Evolutionary conservation across 164 flowering plant species (phyloP).

Genomic region (Santalum album): DNA sequence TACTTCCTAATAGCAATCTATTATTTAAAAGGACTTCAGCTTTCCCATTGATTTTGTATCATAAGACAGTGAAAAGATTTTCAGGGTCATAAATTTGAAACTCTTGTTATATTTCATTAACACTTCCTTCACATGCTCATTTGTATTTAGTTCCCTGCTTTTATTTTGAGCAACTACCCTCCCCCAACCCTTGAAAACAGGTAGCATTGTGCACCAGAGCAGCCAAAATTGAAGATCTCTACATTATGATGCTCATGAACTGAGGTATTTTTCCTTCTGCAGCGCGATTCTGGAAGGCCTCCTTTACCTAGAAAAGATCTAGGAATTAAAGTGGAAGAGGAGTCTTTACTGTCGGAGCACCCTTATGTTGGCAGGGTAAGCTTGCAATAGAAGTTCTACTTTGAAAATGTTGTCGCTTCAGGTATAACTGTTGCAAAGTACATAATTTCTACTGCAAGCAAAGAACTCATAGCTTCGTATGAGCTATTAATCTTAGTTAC

Average conservation of each 20-base stretch:
- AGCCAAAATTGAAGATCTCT: too few species aligned
- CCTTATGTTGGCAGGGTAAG: slow-evolving; percentile 90
- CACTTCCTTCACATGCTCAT: too few species aligned
- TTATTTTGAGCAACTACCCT: too few species aligned
- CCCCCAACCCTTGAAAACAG: too few species aligned
- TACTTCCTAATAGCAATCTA: too few species aligned
- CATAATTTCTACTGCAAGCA: neutral
- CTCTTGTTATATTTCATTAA: too few species aligned
- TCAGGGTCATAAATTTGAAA: too few species aligned
- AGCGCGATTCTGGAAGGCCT: slow-evolving; percentile 95
- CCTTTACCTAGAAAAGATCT: slow-evolving; percentile 72
- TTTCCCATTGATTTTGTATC: too few species aligned
- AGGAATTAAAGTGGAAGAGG: slow-evolving; percentile 69
- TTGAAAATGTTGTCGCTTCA: neutral
- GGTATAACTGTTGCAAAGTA: neutral
- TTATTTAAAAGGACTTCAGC: too few species aligned
- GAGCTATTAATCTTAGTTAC: too few species aligned
- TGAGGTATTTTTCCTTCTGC: slow-evolving; percentile 15
- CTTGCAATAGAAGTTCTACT: neutral
- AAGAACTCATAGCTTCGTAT: neutral
- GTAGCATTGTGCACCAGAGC: too few species aligned
- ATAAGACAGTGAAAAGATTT: too few species aligned
- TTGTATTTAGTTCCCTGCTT: neutral
- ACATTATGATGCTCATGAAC: slow-evolving; percentile 8
- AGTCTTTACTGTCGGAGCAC: slow-evolving; percentile 69